Evolutionary conservation across 495 filamentous ascomycete species (phyloP).

Genomic region (Lasiosphaeria miniovina): DNA sequence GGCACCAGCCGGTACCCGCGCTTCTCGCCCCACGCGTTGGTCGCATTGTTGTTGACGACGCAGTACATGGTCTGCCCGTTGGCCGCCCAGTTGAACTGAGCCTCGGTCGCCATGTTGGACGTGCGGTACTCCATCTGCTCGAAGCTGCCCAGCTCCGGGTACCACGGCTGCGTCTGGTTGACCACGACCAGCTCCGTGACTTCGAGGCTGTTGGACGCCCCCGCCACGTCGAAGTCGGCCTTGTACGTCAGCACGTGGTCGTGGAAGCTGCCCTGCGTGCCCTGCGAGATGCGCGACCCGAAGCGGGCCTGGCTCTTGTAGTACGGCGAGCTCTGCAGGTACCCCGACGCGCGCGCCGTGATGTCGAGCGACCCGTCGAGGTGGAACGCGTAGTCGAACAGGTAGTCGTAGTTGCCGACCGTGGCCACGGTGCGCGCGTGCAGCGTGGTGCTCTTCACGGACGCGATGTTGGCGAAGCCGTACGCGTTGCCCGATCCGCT

Average conservation of each 20-base stretch:
- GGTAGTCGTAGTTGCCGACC: slow-evolving; percentile 55
- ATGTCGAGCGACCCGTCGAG: slow-evolving; percentile 55
- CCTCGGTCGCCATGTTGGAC: slow-evolving; percentile 40
- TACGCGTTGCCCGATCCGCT: slow-evolving; percentile 31
- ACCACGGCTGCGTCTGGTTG: slow-evolving; percentile 49
- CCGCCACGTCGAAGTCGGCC: slow-evolving; percentile 53
- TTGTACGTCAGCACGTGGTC: slow-evolving; percentile 55
- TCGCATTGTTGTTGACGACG: slow-evolving; percentile 45
- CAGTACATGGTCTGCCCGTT: slow-evolving; percentile 48
- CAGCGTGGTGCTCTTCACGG: slow-evolving; percentile 45
- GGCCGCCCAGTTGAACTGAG: slow-evolving; percentile 45
- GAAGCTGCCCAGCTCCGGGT: slow-evolving; percentile 38
- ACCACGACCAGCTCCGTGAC: slow-evolving; percentile 40
- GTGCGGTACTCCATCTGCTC: slow-evolving; percentile 49
- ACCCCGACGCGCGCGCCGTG: slow-evolving; percentile 54
- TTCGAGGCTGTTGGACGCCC: slow-evolving; percentile 45
- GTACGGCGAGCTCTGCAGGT: slow-evolving; percentile 47
- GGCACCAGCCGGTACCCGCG: slow-evolving; percentile 55
- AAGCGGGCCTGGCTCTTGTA: slow-evolving; percentile 47
- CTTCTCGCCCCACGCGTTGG: slow-evolving; percentile 50
- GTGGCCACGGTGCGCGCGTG: slow-evolving; percentile 45
- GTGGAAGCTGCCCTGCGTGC: slow-evolving; percentile 47
- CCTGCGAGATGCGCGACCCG: slow-evolving; percentile 48
- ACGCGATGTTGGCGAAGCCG: slow-evolving; percentile 37
- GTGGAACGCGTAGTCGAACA: slow-evolving; percentile 50